These are phyloP conservation scores for Termitomyces titanicus DNA, from an alignment of 768 basidiomycete species.

Conservation along the genomic window DNA sequence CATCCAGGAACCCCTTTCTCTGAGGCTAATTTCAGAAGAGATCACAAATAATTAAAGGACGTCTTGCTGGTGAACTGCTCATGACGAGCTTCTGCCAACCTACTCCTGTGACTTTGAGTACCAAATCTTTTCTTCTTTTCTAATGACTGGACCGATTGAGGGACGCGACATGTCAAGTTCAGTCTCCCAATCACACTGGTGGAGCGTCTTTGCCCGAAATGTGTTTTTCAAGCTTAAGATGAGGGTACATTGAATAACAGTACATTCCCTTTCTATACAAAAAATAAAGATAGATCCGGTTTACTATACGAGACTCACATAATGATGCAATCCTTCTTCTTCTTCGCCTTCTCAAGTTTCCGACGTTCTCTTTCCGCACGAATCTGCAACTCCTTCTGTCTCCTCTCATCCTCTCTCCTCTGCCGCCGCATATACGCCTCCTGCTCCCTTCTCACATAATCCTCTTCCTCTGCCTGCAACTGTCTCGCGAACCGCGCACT, in stretches of 20 bases:
- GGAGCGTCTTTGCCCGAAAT: too few species aligned
- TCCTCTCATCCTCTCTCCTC: slow-evolving; percentile 22
- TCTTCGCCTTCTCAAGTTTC: slow-evolving; percentile 38
- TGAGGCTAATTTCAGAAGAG: too few species aligned
- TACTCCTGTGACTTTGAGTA: too few species aligned
- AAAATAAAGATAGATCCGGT: not conserved
- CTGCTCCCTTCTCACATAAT: slow-evolving; percentile 37
- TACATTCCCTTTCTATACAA: not conserved
- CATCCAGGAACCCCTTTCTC: too few species aligned
- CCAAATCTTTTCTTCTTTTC: too few species aligned
- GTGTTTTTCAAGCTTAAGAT: too few species aligned
- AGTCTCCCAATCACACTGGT: too few species aligned
- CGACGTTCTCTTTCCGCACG: slow-evolving; percentile 24
- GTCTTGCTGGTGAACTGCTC: too few species aligned
- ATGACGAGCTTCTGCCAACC: too few species aligned
- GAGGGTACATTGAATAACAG: not conserved
- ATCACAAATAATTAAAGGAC: too few species aligned
- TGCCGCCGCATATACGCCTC: slow-evolving; percentile 26
- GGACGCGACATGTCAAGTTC: too few species aligned
- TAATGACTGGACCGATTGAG: too few species aligned
- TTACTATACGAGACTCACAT: slow-evolving; percentile 37
- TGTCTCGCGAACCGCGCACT: slow-evolving; percentile 71
- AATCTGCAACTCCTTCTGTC: slow-evolving; percentile 21
- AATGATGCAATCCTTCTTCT: slow-evolving; percentile 52
- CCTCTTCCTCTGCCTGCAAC: slow-evolving; percentile 81